Conservation (phyloP, 805 yeast species). For the Suhomyces canberraensis region DNA sequence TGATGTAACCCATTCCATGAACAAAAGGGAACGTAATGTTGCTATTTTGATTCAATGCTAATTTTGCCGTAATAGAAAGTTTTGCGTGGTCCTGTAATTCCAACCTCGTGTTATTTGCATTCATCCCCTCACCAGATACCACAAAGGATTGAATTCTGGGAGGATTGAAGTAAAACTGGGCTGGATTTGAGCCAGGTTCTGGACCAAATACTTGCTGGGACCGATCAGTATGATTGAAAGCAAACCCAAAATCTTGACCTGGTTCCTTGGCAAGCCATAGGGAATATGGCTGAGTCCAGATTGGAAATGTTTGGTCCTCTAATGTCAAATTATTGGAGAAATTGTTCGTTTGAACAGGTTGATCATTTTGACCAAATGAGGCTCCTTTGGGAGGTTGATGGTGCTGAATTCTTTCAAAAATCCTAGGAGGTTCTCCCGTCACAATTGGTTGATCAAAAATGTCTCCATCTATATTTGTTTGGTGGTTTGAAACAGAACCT, state of each 20-base stretch:
- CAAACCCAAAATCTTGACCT: constrained; percentile 55
- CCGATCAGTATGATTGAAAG: constrained; percentile 59
- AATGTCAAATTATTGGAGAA: constrained; percentile 72
- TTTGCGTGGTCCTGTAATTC: constrained; percentile 26
- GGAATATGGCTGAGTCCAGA: constrained; percentile 82
- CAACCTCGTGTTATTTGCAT: constrained; percentile 15
- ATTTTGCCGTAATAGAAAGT: constrained; percentile 27
- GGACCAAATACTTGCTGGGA: constrained; percentile 69
- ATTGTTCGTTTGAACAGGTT: constrained; percentile 70
- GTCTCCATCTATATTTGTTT: constrained; percentile 14
- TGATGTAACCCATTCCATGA: constrained; percentile 81
- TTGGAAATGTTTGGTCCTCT: constrained; percentile 62
- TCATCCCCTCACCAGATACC: constrained; percentile 29
- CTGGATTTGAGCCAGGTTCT: constrained; percentile 49
- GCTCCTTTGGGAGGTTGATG: constrained; percentile 35
- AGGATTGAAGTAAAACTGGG: constrained; percentile 65
- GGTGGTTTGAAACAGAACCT: neutral
- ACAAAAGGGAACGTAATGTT: constrained; percentile 50
- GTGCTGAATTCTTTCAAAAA: constrained; percentile 37
- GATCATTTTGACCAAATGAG: constrained; percentile 14
- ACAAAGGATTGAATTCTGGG: constrained; percentile 62
- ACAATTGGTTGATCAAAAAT: constrained; percentile 44
- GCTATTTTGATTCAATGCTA: constrained; percentile 11
- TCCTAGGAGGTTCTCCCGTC: constrained; percentile 39
- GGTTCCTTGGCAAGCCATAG: constrained; percentile 58